Conservation (phyloP, 2,329 filamentous ascomycete species). For the Pseudofabraea citricarpa region DNA sequence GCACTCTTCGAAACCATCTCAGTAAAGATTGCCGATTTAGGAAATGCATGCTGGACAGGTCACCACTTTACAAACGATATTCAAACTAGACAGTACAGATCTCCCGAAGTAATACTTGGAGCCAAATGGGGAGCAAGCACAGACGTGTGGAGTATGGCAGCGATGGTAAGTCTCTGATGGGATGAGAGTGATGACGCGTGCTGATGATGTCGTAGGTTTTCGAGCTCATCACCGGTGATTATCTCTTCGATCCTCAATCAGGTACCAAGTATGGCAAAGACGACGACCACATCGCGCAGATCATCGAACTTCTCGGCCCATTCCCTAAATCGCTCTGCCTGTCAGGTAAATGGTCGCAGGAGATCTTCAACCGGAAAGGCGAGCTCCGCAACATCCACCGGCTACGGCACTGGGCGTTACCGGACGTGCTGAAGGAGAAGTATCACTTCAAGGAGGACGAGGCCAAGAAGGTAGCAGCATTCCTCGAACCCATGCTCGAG, state of each 20-base stretch:
- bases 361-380: constrained; percentile 97
- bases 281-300: constrained; percentile 98
- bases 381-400: constrained; percentile 97
- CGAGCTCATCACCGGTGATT: constrained; percentile 96
- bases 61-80: constrained; percentile 99
- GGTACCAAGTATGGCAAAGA: constrained; percentile 99
- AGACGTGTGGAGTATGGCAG: constrained; percentile 99
- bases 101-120: constrained; percentile 93
- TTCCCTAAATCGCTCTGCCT: constrained; percentile 92
- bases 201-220: constrained; percentile 61
- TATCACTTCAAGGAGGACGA: constrained; percentile 91
- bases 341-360: constrained; percentile 93
- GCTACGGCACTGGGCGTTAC: constrained; percentile 89
- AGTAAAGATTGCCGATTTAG: constrained; percentile 97
- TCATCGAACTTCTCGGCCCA: constrained; percentile 90
- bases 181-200: not conserved
- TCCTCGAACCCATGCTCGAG: constrained; percentile 87
- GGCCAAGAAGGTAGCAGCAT: constrained; percentile 71
- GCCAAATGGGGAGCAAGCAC: constrained; percentile 99
- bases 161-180: constrained; percentile 68
- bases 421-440: constrained; percentile 91
- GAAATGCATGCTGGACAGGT: constrained; percentile 97
- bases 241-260: constrained; percentile 96
- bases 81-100: constrained; percentile 94
- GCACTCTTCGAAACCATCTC: constrained; percentile 61